These are phyloP conservation scores for Panaeolus papilionaceus DNA, from an alignment of 768 basidiomycete genomes.

Conservation along the genomic window DNA sequence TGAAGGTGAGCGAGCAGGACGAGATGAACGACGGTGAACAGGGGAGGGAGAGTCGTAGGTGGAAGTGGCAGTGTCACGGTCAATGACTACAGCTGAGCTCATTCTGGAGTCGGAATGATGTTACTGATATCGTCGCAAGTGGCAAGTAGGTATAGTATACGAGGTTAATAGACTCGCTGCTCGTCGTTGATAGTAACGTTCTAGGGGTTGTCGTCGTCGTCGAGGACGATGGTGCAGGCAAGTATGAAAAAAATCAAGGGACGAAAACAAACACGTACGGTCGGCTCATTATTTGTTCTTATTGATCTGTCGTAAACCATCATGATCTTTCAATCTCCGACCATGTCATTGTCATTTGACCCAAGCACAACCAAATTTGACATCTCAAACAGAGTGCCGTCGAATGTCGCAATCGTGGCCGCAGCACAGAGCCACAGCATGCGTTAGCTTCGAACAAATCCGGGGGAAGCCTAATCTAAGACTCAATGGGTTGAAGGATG, in stretches of 20 bases:
- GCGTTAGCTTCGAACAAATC: background rate
- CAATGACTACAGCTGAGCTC: constrained; percentile 7
- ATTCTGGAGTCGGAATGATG: constrained; percentile 12
- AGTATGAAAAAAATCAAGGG: constrained; percentile 11
- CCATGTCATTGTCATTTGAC: background rate
- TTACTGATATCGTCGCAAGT: background rate
- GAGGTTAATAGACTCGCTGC: background rate
- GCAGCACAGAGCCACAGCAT: background rate
- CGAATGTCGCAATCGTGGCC: background rate
- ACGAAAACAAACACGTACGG: constrained; percentile 13
- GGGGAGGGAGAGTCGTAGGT: constrained; percentile 27
- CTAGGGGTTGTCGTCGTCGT: background rate
- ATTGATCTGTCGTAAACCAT: background rate
- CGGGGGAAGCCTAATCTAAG: background rate
- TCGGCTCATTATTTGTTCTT: constrained; percentile 5
- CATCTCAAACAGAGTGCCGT: background rate
- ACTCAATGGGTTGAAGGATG: background rate
- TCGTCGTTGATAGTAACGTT: background rate
- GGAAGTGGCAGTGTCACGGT: constrained; percentile 24
- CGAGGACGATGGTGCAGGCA: background rate
- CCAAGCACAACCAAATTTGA: constrained; percentile 11
- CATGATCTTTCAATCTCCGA: background rate
- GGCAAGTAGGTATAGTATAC: background rate
- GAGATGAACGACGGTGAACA: constrained; percentile 26
- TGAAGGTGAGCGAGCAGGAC: constrained; percentile 31